Evolutionary conservation across 768 basidiomycete genomes (phyloP).

Genomic region (Boletus huronensis): DNA sequence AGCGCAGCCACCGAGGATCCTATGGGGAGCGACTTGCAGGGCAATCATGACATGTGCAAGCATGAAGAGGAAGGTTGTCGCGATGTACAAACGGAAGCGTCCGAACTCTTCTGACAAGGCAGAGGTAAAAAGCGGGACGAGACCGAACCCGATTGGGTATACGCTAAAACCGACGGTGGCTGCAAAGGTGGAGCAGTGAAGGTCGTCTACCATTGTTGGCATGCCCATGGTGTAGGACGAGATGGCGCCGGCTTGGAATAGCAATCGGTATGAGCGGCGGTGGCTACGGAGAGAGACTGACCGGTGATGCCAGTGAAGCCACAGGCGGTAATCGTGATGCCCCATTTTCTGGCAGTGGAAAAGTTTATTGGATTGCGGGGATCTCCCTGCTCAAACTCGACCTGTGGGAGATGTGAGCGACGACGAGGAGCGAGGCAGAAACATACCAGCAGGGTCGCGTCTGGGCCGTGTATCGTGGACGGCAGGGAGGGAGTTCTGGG

Average conservation of each 20-base stretch:
- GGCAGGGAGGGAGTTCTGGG: constrained; percentile 5
- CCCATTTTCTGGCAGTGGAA: constrained; percentile 39
- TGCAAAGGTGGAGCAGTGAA: constrained; percentile 43
- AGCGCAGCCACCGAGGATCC: neutral
- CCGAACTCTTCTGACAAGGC: constrained; percentile 75
- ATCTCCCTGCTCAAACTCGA: constrained; percentile 40
- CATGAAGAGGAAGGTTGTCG: constrained; percentile 46
- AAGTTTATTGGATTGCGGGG: constrained; percentile 40
- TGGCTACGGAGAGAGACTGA: constrained; percentile 9
- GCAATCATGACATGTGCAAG: constrained; percentile 45
- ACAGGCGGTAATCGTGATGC: constrained; percentile 35
- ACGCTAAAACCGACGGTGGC: constrained; percentile 49
- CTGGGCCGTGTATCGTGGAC: constrained; percentile 16
- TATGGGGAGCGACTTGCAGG: constrained; percentile 17
- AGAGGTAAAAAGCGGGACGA: constrained; percentile 63
- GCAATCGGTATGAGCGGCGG: neutral
- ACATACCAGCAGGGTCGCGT: constrained; percentile 14
- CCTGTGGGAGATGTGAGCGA: constrained; percentile 23
- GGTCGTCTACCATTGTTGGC: constrained; percentile 48
- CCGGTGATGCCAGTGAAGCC: constrained; percentile 33
- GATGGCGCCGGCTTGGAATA: constrained; percentile 42
- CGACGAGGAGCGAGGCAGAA: neutral
- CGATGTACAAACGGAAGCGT: constrained; percentile 55
- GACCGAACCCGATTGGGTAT: constrained; percentile 58
- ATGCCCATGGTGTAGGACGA: constrained; percentile 56